Evolutionary conservation across 1,139 yeast genomes (phyloP), one percentile per base, ranked within the genome.

Genomic region (Blastobotrys ciferrii): DNA sequence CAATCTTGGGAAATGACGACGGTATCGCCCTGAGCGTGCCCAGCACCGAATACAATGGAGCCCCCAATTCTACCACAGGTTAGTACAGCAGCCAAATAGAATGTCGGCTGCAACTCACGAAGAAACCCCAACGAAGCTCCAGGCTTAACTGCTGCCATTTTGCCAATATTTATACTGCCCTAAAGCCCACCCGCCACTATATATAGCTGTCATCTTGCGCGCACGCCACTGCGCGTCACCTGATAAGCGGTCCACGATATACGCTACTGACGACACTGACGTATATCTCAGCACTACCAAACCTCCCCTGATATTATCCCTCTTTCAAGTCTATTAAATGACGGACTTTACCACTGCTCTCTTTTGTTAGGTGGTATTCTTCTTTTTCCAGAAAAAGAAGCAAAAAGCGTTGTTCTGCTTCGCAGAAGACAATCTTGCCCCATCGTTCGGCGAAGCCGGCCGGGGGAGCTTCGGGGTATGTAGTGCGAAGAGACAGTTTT

Each of bases 1-100:
- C 55, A 25, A 62, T 57, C 9, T 53, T 56, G 5, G 66, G 64
- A 38, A 57, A 63, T 20, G 53, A 46, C 4, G 53, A 46, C 11
- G 62, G 58, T 32, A 56, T 49, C 3, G 55, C 49, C 17, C 65
- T 49, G 33, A 62, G 38, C 23, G 49, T 45, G 15, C 51, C 48
- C 37, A 62, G 48, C 1, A 56, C 52, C 6, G 52, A 39, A 17
- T 61, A 56, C 33, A 62, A 47, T 4, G 64, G 52, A n/a, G 57
- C 47, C 2, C 66, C 65, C 11, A 62, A 53, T 14, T 51, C 59
- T 53, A 39, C 36, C 5, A 18, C 23, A 11, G 15, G n/a, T 9
- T 11, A 33, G 20, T 9, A 33, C 11, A 33, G 12, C 18, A 33
- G 5, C 3, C 18, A 4, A 20, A 23, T 9, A 36, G 14, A 15